Base-by-base conservation (phyloP, 495 filamentous ascomycete species). In the Neurospora discreta region DNA sequence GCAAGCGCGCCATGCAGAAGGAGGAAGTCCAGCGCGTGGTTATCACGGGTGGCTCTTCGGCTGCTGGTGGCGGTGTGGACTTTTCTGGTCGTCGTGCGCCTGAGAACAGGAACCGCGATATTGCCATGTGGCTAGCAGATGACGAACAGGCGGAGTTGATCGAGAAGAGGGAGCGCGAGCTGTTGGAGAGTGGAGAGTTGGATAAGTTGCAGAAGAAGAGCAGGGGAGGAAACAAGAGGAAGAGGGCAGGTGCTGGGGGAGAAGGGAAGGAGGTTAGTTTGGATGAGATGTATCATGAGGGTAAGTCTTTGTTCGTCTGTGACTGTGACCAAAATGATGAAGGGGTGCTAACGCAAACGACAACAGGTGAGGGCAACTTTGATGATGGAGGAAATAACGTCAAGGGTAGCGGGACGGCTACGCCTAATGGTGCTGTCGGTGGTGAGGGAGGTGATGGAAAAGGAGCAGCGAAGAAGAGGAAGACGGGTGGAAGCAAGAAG, bases 11-110 rank as follows among this genome's bases (percentile, higher is more conserved):
- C 40, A 83, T 97, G 80, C 95, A 99, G 81, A 99, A 99, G 82
- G 96, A 99, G 83, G 95, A 99, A 80, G 95, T 99, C 74, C 95
- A 99, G 81, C 92, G 95, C 38, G 95, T 99, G 39, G 95, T 99
- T 80, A 99, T 99, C 77, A 93, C 93, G 72, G 94, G 93, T 46
- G 92, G 90, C 46, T 88, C 91, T 52, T 80, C 79, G 70, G 76
- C 73, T 86, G 90, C 69, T 40, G 75, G 75, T 87, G 90, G 70
- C 68, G 77, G 79, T 71, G 94, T 97, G 52, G 94, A 98, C 82
- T 98, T 98, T 85, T 97, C 94, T 79, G 95, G 93, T 20, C 89
- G 94, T 73, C 89, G 90, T 74, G 89, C 93, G 68, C 76, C 83
- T 6, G 94, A 97, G 80, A 97, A 94, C 81, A 89, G 93, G 42